Evolutionary conservation across 345 rosid species (phyloP).

Genomic region (Laguncularia racemosa): DNA sequence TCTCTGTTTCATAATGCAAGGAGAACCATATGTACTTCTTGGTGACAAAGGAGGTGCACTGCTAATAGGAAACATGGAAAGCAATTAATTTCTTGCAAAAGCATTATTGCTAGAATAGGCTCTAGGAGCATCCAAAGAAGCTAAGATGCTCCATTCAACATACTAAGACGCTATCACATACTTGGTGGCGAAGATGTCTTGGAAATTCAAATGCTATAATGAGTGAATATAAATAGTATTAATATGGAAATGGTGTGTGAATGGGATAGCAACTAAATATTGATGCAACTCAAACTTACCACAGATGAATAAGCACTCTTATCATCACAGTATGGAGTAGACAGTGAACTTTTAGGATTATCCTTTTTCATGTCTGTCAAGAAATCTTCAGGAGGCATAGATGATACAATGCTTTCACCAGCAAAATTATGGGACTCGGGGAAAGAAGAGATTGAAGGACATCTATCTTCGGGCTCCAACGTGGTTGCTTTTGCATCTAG

Average conservation of each 20-base stretch:
- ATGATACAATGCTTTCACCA: slow-evolving; percentile 48
- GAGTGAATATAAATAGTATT: not conserved
- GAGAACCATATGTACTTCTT: slow-evolving; percentile 63
- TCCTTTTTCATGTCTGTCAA: slow-evolving; percentile 42
- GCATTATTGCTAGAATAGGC: slow-evolving; percentile 32
- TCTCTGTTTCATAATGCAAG: slow-evolving; percentile 59
- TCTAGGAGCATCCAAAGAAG: slow-evolving; percentile 35
- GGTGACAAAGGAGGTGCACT: slow-evolving; percentile 93
- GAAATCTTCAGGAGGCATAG: slow-evolving; percentile 42
- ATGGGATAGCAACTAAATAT: slow-evolving; percentile 6
- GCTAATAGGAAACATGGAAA: slow-evolving; percentile 73
- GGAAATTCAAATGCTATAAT: slow-evolving; percentile 57
- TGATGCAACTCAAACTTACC: slow-evolving; percentile 42
- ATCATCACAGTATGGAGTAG: slow-evolving; percentile 52
- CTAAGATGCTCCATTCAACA: slow-evolving; percentile 20
- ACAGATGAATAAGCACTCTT: slow-evolving; percentile 65
- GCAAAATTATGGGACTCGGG: slow-evolving; percentile 41
- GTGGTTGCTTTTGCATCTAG: slow-evolving; percentile 49
- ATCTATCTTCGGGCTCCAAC: slow-evolving; percentile 51
- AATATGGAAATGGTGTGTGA: not conserved
- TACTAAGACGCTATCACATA: slow-evolving; percentile 71
- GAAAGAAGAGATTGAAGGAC: slow-evolving; percentile 22
- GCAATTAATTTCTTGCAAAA: slow-evolving; percentile 46
- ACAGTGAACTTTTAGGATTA: slow-evolving; percentile 32
- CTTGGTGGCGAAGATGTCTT: slow-evolving; percentile 98